These are phyloP conservation scores for Chimonanthus salicifolius DNA, from an alignment of 164 flowering plant species.

Conservation along the genomic window DNA sequence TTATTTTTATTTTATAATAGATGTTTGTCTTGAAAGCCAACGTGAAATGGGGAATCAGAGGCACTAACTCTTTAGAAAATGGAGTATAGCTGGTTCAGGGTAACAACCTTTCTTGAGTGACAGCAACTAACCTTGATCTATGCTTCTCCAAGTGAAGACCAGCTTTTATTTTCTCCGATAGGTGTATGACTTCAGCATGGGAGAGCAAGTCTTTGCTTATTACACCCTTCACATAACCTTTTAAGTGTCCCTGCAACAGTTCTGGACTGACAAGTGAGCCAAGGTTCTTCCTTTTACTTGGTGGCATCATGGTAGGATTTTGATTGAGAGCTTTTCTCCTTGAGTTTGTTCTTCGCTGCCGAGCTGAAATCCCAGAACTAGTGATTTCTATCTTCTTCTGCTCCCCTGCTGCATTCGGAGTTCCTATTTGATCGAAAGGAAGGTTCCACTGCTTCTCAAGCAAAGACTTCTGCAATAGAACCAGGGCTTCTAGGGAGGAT, in stretches of 20 bases:
- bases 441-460: slow-evolving; percentile 90
- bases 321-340: slow-evolving; percentile 28
- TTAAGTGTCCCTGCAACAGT: slow-evolving; percentile 41
- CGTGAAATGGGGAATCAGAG: neutral
- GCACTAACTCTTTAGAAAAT: neutral
- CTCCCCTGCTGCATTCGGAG: slow-evolving; percentile 15
- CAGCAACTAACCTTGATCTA: slow-evolving; percentile 46
- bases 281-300: slow-evolving; percentile 26
- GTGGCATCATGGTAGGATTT: slow-evolving; percentile 11
- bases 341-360: slow-evolving; percentile 51
- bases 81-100: neutral
- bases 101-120: neutral
- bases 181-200: slow-evolving; percentile 69
- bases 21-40: no score
- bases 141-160: slow-evolving; percentile 75
- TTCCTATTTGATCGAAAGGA: slow-evolving; percentile 37
- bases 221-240: slow-evolving; percentile 73
- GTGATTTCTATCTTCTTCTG: slow-evolving; percentile 35
- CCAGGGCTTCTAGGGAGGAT: slow-evolving; percentile 63
- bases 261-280: slow-evolving; percentile 46
- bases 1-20: no score
- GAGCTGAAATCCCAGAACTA: slow-evolving; percentile 79
- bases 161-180: slow-evolving; percentile 62
- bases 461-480: slow-evolving; percentile 83
- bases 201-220: slow-evolving; percentile 60